Evolutionary conservation across 257 asterid genomes (phyloP), one percentile per base, ranked within the genome.

Genomic region (Avicennia marina): DNA sequence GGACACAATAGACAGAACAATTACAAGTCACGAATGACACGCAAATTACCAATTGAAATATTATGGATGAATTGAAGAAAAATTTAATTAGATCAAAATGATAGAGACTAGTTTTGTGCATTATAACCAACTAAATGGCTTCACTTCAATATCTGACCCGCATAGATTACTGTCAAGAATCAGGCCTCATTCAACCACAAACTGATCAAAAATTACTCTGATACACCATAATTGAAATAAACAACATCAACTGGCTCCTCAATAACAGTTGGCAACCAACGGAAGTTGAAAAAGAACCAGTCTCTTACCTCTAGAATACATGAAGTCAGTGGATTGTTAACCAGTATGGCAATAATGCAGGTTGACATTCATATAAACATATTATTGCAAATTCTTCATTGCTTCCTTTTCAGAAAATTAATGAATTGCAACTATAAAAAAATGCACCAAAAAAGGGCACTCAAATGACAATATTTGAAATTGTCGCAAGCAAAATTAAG

Each of bases 211-310:
- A n/a, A n/a, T n/a, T n/a, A n/a, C n/a, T n/a, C n/a, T n/a, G n/a
- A 29, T 20, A 41, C 7, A 32, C 13, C 47, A 19, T 39, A 56
- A 45, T 41, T 38, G 50, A 58, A 31, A 54, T 1, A 11, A 15
- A 32, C 33, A 42, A 36, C 20, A 41, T 33, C 53, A 45, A 60
- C 19, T 26, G 52, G 34, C 40, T 41, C 42, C 24, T 60, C 12
- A 49, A 15, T 31, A 45, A 59, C 36, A 58, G 6, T 29, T 43
- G 26, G 22, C 16, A 4, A 43, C 4, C 1, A 10, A 13, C 39
- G 54, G 7, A 4, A 21, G 29, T 16, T 8, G 65, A 58, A 48
- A 57, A n/a, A 44, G 36, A 33, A 43, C 44, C 18, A 8, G 33
- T 47, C 21, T 40, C n/a, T n/a, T n/a, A n/a, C n/a, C n/a, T n/a